Base-by-base conservation (phyloP, 177 flowering plant genomes). In the Tripterygium wilfordii region DNA sequence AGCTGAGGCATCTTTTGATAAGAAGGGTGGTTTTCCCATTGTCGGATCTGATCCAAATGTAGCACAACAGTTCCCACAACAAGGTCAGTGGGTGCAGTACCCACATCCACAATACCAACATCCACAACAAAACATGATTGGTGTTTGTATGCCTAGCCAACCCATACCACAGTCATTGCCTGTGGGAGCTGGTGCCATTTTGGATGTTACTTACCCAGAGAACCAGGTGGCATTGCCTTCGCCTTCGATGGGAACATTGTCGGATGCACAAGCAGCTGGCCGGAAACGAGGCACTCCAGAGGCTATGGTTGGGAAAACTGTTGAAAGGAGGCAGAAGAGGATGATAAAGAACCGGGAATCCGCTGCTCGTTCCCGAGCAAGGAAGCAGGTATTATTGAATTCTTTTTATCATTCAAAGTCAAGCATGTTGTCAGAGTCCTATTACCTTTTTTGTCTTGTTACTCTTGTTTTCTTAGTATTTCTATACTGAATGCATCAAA, bases 271-370 rank as follows among this genome's bases (percentile, higher is more conserved):
- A 46, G 57, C 77, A 22, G 66, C 71, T 32, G 69, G 65, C 5
- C 53, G 77, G 52, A 75, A 75, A 63, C 68, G 74, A 48, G 48
- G 45, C 41, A 30, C 61, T 0, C 55, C 65, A 5, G 72, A 45
- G 36, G 68, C 66, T 15, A 57, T 58, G 76, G 24, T 70, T 70
- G 79, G n/a, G n/a, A n/a, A n/a, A n/a, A n/a, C n/a, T n/a, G n/a
- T n/a, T n/a, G n/a, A n/a, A n/a, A n/a, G n/a, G n/a, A n/a, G n/a
- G n/a, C n/a, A n/a, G n/a, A n/a, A n/a, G n/a, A n/a, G n/a, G n/a
- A n/a, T n/a, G n/a, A 74, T 74, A 27, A 74, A 75, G 64, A 75
- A 75, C 42, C 37, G 80, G 42, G 80, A 75, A 54, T 75, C 80
- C 41, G 80, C 80, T 23, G 80, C 80, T 5, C 69, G 80, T 12